Evolutionary conservation across 352 stramenopile genomes (phyloP).

Genomic region (Pythium brachiatum): DNA sequence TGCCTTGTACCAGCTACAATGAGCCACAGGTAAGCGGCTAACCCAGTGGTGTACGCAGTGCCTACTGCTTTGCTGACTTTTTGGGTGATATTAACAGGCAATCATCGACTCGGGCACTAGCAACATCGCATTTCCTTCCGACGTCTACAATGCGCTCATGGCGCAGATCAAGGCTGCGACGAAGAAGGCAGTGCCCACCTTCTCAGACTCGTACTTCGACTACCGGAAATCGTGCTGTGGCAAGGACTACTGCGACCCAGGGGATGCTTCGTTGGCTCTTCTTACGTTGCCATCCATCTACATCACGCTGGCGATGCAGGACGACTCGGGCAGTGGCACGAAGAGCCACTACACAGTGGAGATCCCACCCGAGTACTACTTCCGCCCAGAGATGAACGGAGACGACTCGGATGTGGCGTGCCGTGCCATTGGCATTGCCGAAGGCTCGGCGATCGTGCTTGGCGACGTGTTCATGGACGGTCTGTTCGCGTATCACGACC

Average conservation of each 20-base stretch:
- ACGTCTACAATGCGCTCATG: slow-evolving; percentile 79
- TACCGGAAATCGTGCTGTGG: slow-evolving; percentile 63
- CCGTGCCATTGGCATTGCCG: slow-evolving; percentile 74
- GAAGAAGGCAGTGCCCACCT: slow-evolving; percentile 50
- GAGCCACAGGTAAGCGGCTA: slow-evolving; percentile 36
- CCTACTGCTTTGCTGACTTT: no score
- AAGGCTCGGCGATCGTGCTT: slow-evolving; percentile 64
- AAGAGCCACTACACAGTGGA: slow-evolving; percentile 72
- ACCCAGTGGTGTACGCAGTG: no score
- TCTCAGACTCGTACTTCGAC: slow-evolving; percentile 73
- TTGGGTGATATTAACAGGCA: slow-evolving; percentile 30
- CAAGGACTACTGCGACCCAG: slow-evolving; percentile 69
- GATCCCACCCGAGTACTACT: slow-evolving; percentile 84
- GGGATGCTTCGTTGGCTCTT: slow-evolving; percentile 41
- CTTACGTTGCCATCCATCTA: slow-evolving; percentile 76
- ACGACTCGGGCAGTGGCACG: slow-evolving; percentile 37
- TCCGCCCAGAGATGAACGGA: slow-evolving; percentile 77
- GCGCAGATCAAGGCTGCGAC: slow-evolving; percentile 58
- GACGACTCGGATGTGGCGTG: slow-evolving; percentile 47
- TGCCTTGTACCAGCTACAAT: slow-evolving; percentile 72
- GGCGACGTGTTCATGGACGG: slow-evolving; percentile 87
- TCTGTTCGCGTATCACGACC: slow-evolving; percentile 76
- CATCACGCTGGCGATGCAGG: slow-evolving; percentile 65
- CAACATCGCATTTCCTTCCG: slow-evolving; percentile 73
- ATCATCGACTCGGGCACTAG: slow-evolving; percentile 84